Evolutionary conservation across 228 moss, liverwort and hornwort genomes (phyloP).

Genomic region (Sphagnum fallax): DNA sequence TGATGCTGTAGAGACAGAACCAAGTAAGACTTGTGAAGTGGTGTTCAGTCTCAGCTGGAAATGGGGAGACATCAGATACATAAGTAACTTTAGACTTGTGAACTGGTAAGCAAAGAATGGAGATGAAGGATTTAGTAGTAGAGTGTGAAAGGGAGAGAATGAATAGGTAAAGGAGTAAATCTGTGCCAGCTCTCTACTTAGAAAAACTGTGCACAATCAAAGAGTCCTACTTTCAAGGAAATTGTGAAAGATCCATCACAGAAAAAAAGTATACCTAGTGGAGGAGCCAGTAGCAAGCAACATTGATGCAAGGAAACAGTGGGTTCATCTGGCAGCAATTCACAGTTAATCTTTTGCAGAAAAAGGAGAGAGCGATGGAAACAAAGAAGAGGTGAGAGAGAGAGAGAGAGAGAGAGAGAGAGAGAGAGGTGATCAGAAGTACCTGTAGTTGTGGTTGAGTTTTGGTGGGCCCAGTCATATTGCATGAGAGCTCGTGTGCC

Average conservation of each 20-base stretch:
- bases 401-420: not conserved
- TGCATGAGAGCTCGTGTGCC: too few relatives aligned
- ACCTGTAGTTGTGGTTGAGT: slow-evolving; percentile 87
- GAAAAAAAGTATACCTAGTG: too few relatives aligned
- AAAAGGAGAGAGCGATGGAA: not conserved
- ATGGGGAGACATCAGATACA: slow-evolving; percentile 95
- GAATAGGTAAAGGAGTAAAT: slow-evolving; percentile 75
- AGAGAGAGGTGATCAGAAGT: not conserved
- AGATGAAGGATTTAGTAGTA: not conserved
- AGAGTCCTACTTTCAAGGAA: too few relatives aligned
- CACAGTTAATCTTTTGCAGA: not conserved
- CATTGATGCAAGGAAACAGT: not conserved
- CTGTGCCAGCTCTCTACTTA: too few relatives aligned
- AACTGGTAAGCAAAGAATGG: not conserved
- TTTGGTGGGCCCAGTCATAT: slow-evolving; percentile 39
- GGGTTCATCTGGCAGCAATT: too few relatives aligned
- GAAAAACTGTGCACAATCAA: too few relatives aligned
- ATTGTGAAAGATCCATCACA: too few relatives aligned
- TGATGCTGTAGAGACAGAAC: slow-evolving; percentile 1
- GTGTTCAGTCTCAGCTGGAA: slow-evolving; percentile 69
- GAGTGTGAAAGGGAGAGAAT: slow-evolving; percentile 2
- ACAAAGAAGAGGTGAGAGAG: too few relatives aligned
- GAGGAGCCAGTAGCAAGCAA: not conserved
- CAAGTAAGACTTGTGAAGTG: slow-evolving; percentile 18
- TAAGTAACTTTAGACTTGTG: slow-evolving; percentile 60